phyloP scores from a whole-genome alignment of 2,329 filamentous ascomycete species.

The Stagonosporopsis chrysanthemi region DNA sequence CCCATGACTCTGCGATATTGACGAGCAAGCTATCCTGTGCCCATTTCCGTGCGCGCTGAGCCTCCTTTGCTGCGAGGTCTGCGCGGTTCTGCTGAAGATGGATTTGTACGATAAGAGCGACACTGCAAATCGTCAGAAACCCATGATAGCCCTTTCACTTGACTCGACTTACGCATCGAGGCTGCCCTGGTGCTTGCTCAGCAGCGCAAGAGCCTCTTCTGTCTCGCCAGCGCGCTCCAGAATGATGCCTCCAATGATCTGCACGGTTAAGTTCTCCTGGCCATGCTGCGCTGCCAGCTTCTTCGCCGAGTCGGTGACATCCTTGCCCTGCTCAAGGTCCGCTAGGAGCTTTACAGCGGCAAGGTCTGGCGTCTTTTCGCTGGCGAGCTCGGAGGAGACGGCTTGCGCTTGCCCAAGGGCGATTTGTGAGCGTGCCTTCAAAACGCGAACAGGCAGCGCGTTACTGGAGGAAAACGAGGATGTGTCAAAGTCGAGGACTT shows the following conservation, averaged over 20 bases:
- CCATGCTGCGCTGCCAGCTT: slow-evolving; percentile 70
- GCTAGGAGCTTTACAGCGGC: slow-evolving; percentile 80
- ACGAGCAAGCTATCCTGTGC: slow-evolving; percentile 93
- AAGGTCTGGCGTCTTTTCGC: slow-evolving; percentile 72
- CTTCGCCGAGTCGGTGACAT: slow-evolving; percentile 67
- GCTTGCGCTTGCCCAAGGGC: slow-evolving; percentile 79
- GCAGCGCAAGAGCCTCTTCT: slow-evolving; percentile 82
- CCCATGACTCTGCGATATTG: slow-evolving; percentile 95
- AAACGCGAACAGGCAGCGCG: slow-evolving; percentile 74
- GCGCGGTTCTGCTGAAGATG: slow-evolving; percentile 90
- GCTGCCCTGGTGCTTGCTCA: slow-evolving; percentile 85
- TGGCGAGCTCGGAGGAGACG: slow-evolving; percentile 72
- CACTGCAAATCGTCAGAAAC: slow-evolving; percentile 57
- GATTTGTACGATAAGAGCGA: slow-evolving; percentile 90
- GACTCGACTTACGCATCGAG: slow-evolving; percentile 67
- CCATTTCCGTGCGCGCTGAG: slow-evolving; percentile 85
- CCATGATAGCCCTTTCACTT: too few species aligned
- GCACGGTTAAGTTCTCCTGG: slow-evolving; percentile 77
- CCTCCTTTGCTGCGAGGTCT: slow-evolving; percentile 90
- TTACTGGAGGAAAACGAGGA: slow-evolving; percentile 81
- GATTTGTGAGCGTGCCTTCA: slow-evolving; percentile 82
- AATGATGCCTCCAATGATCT: slow-evolving; percentile 82
- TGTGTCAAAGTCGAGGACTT: slow-evolving; percentile 85
- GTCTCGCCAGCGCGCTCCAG: slow-evolving; percentile 79
- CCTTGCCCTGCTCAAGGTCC: slow-evolving; percentile 59